Conservation (phyloP, 768 basidiomycete genomes). For the Clavaria fumosa region DNA sequence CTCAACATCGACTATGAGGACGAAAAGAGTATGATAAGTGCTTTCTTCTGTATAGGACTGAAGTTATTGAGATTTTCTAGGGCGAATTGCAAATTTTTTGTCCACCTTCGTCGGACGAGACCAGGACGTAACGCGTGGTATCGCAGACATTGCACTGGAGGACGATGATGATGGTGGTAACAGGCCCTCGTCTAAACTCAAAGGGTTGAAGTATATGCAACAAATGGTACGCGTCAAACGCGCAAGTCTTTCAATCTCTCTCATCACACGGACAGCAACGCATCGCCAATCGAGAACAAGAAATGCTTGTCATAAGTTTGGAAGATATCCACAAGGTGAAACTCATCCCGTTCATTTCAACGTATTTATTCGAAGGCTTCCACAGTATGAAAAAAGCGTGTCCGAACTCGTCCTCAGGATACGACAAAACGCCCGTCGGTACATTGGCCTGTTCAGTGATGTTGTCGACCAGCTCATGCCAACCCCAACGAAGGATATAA, state of each 20-base stretch:
- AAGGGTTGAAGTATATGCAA: slow-evolving; percentile 60
- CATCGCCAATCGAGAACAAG: slow-evolving; percentile 86
- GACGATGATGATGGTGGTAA: slow-evolving; percentile 27
- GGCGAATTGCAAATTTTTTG: slow-evolving; percentile 54
- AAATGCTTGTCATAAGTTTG: slow-evolving; percentile 76
- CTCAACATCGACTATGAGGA: slow-evolving; percentile 50
- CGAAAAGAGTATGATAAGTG: slow-evolving; percentile 29
- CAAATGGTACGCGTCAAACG: slow-evolving; percentile 48
- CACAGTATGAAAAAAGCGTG: slow-evolving; percentile 52
- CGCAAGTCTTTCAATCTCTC: slow-evolving; percentile 15
- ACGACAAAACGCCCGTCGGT: slow-evolving; percentile 75
- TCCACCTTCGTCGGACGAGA: slow-evolving; percentile 48
- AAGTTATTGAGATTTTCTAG: too few species aligned
- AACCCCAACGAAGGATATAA: slow-evolving; percentile 76
- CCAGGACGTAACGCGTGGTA: slow-evolving; percentile 49
- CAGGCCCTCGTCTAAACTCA: slow-evolving; percentile 20
- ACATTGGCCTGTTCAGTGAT: slow-evolving; percentile 76
- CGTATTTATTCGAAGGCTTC: slow-evolving; percentile 7
- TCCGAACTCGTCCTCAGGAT: slow-evolving; percentile 71
- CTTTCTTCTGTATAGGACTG: slow-evolving; percentile 2
- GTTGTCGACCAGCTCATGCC: slow-evolving; percentile 88
- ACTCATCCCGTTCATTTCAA: slow-evolving; percentile 1
- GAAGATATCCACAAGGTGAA: slow-evolving; percentile 69
- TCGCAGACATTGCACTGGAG: slow-evolving; percentile 57
- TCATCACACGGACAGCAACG: too few species aligned